These are phyloP conservation scores for Linnemannia schmuckeri DNA, from an alignment of 192 early-diverging fungal genomes.

Conservation along the genomic window DNA sequence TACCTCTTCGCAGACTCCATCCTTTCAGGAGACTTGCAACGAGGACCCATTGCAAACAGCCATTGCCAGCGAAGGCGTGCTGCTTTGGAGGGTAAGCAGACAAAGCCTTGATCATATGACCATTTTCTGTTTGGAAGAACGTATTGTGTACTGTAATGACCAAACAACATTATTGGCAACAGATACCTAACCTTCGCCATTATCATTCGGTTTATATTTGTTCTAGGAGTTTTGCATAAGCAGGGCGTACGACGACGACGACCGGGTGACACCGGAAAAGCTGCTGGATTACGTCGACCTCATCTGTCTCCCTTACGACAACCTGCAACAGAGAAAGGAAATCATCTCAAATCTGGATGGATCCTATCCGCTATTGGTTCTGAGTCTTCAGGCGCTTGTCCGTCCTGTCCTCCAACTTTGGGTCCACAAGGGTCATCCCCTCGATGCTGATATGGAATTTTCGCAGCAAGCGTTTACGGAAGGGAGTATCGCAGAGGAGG, in stretches of 20 bases:
- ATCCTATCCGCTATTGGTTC: not conserved
- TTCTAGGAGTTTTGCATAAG: not conserved
- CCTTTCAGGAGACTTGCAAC: not conserved
- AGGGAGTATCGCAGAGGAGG: not conserved
- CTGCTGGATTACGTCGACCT: not conserved
- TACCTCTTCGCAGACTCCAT: not conserved
- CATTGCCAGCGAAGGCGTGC: not conserved
- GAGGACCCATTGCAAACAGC: not conserved
- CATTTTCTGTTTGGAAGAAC: not conserved
- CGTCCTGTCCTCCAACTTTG: not conserved
- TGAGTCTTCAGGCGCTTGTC: not conserved
- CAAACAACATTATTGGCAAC: not conserved
- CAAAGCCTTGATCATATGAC: not conserved
- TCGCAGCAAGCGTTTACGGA: not conserved
- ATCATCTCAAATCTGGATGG: not conserved
- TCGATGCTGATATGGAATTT: not conserved
- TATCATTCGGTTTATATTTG: not conserved
- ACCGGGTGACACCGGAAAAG: not conserved
- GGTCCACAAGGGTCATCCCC: not conserved
- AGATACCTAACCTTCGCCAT: not conserved
- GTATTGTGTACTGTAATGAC: too few species aligned
- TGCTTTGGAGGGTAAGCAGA: not conserved
- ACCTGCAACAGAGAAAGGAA: not conserved
- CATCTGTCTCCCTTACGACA: not conserved
- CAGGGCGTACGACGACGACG: not conserved